Evolutionary conservation across 805 yeast species (phyloP).

Genomic region (Saturnispora besseyi): DNA sequence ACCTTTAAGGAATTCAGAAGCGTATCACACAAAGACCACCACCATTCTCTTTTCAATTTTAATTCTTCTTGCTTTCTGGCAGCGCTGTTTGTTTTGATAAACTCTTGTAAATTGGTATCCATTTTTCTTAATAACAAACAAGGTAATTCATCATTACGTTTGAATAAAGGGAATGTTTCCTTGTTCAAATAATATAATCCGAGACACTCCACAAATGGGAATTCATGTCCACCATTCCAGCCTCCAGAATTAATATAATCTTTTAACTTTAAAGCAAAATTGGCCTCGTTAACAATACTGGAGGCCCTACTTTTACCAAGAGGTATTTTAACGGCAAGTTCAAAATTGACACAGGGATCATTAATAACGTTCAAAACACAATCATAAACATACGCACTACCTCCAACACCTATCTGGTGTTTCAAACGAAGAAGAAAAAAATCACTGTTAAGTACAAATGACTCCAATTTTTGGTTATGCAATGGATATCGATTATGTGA

Average conservation of each 20-base stretch:
- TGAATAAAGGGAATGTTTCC: conserved; percentile 19
- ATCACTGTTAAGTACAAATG: conserved; percentile 16
- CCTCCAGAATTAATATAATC: conserved; percentile 14
- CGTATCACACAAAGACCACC: conserved; percentile 28
- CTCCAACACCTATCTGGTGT: conserved; percentile 22
- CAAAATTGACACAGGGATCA: conserved; percentile 4
- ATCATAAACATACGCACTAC: conserved; percentile 24
- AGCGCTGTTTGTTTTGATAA: conserved; percentile 11
- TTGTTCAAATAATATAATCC: conserved; percentile 24
- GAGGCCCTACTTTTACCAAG: conserved; percentile 18
- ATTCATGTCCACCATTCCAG: conserved; percentile 3
- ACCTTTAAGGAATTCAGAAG: conserved; percentile 22
- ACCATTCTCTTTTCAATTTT: conserved; percentile 19
- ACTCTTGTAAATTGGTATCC: conserved; percentile 22
- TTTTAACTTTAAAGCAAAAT: conserved; percentile 17
- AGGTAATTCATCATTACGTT: conserved; percentile 21
- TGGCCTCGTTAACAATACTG: conserved; percentile 22
- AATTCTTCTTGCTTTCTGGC: conserved; percentile 9
- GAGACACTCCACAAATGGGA: conserved; percentile 23
- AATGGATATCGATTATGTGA: conserved; percentile 12
- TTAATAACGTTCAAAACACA: conserved; percentile 14
- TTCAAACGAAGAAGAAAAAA: conserved; percentile 17
- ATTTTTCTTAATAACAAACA: conserved; percentile 23
- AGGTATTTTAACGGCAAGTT: conserved; percentile 26
- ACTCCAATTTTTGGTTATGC: conserved; percentile 12